Conservation (phyloP, 441 rosid species). For the Daphne laureola region DNA sequence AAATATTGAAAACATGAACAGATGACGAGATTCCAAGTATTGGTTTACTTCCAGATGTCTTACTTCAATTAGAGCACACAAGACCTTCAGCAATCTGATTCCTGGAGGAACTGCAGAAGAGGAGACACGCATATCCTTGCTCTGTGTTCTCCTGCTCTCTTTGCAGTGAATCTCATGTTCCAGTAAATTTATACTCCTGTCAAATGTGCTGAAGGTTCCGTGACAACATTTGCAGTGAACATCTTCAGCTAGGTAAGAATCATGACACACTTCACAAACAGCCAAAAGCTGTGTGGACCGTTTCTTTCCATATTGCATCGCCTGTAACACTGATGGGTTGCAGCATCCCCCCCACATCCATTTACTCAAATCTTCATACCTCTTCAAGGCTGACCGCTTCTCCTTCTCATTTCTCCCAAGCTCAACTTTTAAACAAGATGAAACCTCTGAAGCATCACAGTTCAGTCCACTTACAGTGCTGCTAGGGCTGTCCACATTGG, state of each 20-base stretch:
- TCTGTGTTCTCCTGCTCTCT: constrained; percentile 27
- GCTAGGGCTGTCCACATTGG: constrained; percentile 43
- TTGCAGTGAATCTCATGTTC: constrained; percentile 37
- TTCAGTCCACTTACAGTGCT: constrained; percentile 54
- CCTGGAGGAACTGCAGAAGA: constrained; percentile 63
- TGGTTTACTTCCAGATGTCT: constrained; percentile 7
- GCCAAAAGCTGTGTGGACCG: constrained; percentile 49
- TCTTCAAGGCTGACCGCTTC: constrained; percentile 51
- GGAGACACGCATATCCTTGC: constrained; percentile 14
- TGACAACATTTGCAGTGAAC: constrained; percentile 60
- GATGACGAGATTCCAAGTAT: background rate
- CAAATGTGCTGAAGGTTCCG: constrained; percentile 34
- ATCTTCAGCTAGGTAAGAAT: constrained; percentile 40
- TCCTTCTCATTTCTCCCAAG: constrained; percentile 65
- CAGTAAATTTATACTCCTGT: constrained; percentile 19
- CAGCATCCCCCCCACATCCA: constrained; percentile 86
- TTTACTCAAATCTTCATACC: constrained; percentile 72
- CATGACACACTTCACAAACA: constrained; percentile 60
- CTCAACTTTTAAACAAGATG: constrained; percentile 64
- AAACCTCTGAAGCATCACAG: constrained; percentile 39
- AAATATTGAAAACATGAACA: background rate
- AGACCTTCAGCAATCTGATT: constrained; percentile 60
- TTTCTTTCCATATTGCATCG: constrained; percentile 59
- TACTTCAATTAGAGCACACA: constrained; percentile 65
- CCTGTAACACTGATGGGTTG: constrained; percentile 40